A percentile compares a stretch with the other conserved stretches of the same genome.
These are phyloP conservation scores for Suhomyces wounanorum DNA, from an alignment of 1,139 yeast genomes.

Conservation along the genomic window DNA sequence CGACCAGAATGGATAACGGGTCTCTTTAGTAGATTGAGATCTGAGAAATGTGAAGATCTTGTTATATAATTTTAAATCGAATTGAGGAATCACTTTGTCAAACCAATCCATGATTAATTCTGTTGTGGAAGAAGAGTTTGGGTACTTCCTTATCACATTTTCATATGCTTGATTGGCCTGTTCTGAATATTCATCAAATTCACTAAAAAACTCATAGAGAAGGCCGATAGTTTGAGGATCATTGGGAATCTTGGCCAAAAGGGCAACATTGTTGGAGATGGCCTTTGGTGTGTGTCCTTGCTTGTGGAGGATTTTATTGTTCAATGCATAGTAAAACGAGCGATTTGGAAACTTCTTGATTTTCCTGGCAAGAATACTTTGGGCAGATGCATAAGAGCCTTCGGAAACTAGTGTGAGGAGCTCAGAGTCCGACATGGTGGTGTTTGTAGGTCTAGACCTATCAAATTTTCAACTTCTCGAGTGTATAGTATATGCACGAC, in stretches of 20 bases:
- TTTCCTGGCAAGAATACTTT: conserved; percentile 49
- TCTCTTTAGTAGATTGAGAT: conserved; percentile 6
- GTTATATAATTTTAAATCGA: conserved; percentile 26
- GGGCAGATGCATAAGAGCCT: conserved; percentile 58
- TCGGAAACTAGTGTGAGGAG: conserved; percentile 51
- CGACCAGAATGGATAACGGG: conserved; percentile 16
- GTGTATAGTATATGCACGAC: neutral
- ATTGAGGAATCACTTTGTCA: conserved; percentile 36
- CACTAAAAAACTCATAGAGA: conserved; percentile 40
- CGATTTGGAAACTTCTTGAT: conserved; percentile 57
- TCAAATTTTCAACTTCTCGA: neutral
- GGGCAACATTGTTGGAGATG: conserved; percentile 38
- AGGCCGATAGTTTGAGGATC: conserved; percentile 56
- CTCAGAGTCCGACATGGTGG: conserved; percentile 27
- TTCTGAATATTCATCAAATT: conserved; percentile 26
- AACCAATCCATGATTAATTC: conserved; percentile 51
- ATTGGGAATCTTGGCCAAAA: conserved; percentile 51
- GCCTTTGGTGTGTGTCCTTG: conserved; percentile 50
- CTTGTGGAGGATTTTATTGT: conserved; percentile 43
- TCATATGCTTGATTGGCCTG: conserved; percentile 54
- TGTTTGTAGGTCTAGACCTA: neutral
- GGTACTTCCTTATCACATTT: conserved; percentile 55
- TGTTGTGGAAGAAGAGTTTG: conserved; percentile 26
- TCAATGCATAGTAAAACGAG: conserved; percentile 54
- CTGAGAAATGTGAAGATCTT: conserved; percentile 16